Evolutionary conservation across 345 rosid genomes (phyloP).

Genomic region (Bretschneidera sinensis): DNA sequence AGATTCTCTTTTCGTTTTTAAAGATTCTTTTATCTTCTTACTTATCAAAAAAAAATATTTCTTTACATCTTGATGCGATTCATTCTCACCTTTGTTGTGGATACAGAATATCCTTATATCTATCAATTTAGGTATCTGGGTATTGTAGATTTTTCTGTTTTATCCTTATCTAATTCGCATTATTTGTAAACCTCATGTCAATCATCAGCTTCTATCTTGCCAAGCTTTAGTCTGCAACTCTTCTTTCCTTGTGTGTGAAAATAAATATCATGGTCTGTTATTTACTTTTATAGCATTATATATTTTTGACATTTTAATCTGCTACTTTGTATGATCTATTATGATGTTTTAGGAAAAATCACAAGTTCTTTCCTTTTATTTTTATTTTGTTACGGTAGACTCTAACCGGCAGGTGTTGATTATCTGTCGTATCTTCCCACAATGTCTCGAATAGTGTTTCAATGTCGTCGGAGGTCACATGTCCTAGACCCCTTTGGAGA

Average conservation of each 20-base stretch:
- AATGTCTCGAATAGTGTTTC: too few relatives aligned
- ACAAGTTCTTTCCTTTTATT: too few relatives aligned
- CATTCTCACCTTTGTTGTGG: not conserved
- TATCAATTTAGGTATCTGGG: constrained; percentile 1
- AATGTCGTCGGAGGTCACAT: too few relatives aligned
- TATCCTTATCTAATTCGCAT: not conserved
- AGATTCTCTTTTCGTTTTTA: not conserved
- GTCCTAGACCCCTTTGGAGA: too few relatives aligned
- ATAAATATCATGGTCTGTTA: not conserved
- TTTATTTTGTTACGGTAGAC: too few relatives aligned
- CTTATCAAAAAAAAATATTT: too few relatives aligned
- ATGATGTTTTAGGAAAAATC: too few relatives aligned
- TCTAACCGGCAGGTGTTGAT: too few relatives aligned
- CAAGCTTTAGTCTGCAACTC: not conserved
- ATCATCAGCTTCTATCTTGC: not conserved
- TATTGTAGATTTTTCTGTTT: constrained; percentile 7
- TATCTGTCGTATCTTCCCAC: too few relatives aligned
- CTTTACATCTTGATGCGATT: not conserved
- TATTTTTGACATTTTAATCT: not conserved
- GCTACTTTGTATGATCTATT: constrained; percentile 5
- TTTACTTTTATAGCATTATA: not conserved
- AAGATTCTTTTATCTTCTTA: constrained; percentile 1
- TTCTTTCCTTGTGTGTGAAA: not conserved
- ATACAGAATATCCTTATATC: not conserved
- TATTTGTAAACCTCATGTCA: not conserved